Base-by-base conservation (phyloP, 2,329 filamentous ascomycete genomes). In the Colletotrichum incanum region DNA sequence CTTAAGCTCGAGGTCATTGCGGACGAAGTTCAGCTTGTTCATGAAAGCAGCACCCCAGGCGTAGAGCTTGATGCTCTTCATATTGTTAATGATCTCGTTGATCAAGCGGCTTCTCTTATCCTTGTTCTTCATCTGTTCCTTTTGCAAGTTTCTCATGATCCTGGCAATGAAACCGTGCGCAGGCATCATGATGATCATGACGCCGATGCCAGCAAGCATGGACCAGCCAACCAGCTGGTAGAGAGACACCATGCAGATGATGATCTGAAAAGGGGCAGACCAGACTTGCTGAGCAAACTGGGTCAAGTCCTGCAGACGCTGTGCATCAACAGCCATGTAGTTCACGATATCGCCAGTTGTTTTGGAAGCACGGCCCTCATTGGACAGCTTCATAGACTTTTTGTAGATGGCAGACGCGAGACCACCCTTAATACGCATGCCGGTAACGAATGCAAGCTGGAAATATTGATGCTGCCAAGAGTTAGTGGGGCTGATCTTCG, bases 31-130 rank as follows among this genome's bases (percentile, higher is more conserved):
- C 71, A 99, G 90, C 84, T 97, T 98, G 83, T 95, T 96, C 92
- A 98, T 98, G 80, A 99, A 99, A 18, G 96, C 96, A 39, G 92
- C 93, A 41, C 95, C 96, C 96, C 96, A 99, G 39, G 96, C 96
- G 81, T 98, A 99, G 26, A 99, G 90, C 85, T 99, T 99, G 86
- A 99, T 96, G 80, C 95, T 97, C 86, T 99, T 99, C 94, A 99
- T 99, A 84, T 98, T 98, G 87, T 97, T 98, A 79, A 99, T 87
- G 76, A 99, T 99, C 82, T 99, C 96, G 8, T 96, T 97, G 87
- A 98, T 98, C 71, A 99, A 85, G 61, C 96, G 91, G 58, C 95
- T 98, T 79, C 96, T 91, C 49, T 95, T 90, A 78, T 99, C 96
- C 85, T 99, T 99, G 86, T 98, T 98, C 86, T 97, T 97, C 96